Evolutionary conservation across 202 grass and related monocot genomes (phyloP).

Genomic region (Sporobolus alterniflorus): DNA sequence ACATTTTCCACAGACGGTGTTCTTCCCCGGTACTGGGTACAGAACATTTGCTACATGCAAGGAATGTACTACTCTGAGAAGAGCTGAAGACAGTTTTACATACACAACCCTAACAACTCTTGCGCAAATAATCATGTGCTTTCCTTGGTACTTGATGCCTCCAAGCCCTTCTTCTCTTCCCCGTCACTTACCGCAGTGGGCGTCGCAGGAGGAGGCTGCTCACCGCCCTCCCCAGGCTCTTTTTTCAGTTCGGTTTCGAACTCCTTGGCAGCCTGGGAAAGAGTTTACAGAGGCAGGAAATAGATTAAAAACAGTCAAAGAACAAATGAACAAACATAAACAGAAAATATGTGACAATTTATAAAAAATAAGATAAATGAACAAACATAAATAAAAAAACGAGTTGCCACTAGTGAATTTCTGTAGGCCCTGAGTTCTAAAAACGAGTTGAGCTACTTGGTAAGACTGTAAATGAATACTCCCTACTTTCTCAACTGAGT

Average conservation of each 20-base stretch:
- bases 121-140: constrained; percentile 33
- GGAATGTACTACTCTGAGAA: constrained; percentile 22
- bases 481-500: background rate
- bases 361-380: no score
- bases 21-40: constrained; percentile 19
- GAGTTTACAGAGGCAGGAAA: background rate
- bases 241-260: constrained; percentile 80
- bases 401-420: no score
- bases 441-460: no score
- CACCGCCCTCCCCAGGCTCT: constrained; percentile 38
- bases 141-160: constrained; percentile 68
- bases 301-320: background rate
- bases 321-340: background rate
- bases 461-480: no score
- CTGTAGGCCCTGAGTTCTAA: no score
- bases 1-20: constrained; percentile 1
- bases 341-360: no score
- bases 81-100: constrained; percentile 25
- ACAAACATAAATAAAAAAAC: background rate
- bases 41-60: constrained; percentile 15
- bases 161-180: constrained; percentile 48
- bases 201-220: constrained; percentile 43
- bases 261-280: constrained; percentile 69
- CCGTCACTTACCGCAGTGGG: constrained; percentile 23
- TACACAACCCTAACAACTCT: constrained; percentile 21